Evolutionary conservation across 139 green algal genomes (phyloP), one percentile per base, ranked within the genome.

Genomic region (Desmodesmus armatus): DNA sequence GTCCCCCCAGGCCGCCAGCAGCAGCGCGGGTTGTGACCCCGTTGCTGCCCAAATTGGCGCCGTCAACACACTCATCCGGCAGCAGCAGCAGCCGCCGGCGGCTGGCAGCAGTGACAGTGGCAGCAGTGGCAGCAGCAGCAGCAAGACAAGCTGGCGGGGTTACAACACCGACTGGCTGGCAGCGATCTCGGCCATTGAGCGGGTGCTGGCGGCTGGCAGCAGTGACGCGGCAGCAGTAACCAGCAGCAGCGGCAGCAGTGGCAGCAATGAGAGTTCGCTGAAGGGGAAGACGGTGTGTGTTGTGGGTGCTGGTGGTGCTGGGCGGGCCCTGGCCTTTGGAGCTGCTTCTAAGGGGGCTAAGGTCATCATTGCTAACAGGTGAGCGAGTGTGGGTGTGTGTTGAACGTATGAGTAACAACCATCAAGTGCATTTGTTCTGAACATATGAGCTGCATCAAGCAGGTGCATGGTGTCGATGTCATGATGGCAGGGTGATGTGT

Each of bases 161-260:
- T 97, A 96, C 93, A 99, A 99, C 92, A 99, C 97, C 1, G 97
- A 99, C 88, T 98, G 93, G 92, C 67, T 73, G 0, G 97, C 97
- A 0, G 97, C 97, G 17, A 97, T 99, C 41, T 82, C 60, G 0
- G 96, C 97, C 11, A 97, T 99, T 37, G 97, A 98, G 92, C 73
- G 90, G 1, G 92, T 91, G 11, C 80, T 98, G 47, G 71, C 44
- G 65, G 82, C 37, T 23, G 51, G 80, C 49, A 69, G 43, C 19
- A 74, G 82, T 40, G 67, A 78, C 4, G 76, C 73, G 6, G 83
- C 78, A 63, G 78, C 78, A 62, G 63, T 40, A 49, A 87, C 41
- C 6, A 82, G 55, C 40, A 82, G 35, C 19, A 79, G 81, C 70
- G 47, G 67, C 39, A 5, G 19, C 11, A 72, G 71, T 11, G 49